Evolutionary conservation across 257 asterid genomes (phyloP), one percentile per base, ranked within the genome.

Genomic region (Lavandula angustifolia): DNA sequence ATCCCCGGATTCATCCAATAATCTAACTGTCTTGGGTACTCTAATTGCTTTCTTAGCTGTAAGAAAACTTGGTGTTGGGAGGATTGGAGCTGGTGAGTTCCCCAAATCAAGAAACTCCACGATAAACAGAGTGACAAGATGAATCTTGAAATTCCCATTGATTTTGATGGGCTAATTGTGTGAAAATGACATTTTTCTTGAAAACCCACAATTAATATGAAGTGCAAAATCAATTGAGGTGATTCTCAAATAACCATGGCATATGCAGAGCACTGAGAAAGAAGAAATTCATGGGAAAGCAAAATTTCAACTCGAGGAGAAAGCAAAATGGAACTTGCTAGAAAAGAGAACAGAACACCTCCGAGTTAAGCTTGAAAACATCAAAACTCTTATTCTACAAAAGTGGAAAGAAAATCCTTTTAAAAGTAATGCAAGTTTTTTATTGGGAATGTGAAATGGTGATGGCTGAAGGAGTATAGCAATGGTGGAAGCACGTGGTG

Each of bases 11-110:
- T 67, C 3, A 52, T 49, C 89, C 81, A 82, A 43, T 60, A 13
- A 41, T 84, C 89, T 6, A 87, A 38, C 32, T 73, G 85, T 22
- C 56, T 79, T 58, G 95, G 95, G 72, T 82, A 80, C 79, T 87
- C 95, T 18, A 87, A 70, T 9, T 84, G 89, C 79, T 78, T 84
- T 31, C 84, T 73, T 10, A 87, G 58, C 82, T 87, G 95, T 37
- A 82, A 58, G 34, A 87, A 86, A 16, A 82, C 82, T 53, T 82
- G 86, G 57, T 62, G 82, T 67, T 87, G 86, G 10, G 91, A 84
- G 64, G 85, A 62, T 54, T 83, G 88, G 3, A 87, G 40, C 61
- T 87, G 82, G 16, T 67, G 73, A 1, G 92, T 73, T 7, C 64
- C 69, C 65, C 42, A 48, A 62, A 84, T 66, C 66, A 79, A 72